Evolutionary conservation across 805 yeast species (phyloP).

Genomic region (Maudiozyma turicensis): DNA sequence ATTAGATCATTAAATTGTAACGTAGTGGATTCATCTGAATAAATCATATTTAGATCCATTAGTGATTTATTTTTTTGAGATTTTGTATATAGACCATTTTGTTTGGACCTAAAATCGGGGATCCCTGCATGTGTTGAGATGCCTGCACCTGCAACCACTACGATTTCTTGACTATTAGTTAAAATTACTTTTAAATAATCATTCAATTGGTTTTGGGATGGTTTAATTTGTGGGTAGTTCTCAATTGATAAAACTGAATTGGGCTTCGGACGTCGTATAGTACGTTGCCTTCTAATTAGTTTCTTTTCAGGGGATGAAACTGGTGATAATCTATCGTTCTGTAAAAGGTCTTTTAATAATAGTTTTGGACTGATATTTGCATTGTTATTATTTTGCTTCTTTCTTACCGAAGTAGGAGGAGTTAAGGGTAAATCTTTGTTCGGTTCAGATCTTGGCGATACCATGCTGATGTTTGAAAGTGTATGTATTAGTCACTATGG

Average conservation of each 20-base stretch:
- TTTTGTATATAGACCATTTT: constrained; percentile 60
- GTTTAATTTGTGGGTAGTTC: constrained; percentile 2
- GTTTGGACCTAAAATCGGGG: constrained; percentile 75
- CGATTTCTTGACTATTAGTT: constrained; percentile 44
- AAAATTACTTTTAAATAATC: constrained; percentile 44
- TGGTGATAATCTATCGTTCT: neutral
- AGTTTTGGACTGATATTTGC: constrained; percentile 11
- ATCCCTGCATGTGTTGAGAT: constrained; percentile 85
- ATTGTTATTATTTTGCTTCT: neutral
- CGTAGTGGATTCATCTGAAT: constrained; percentile 51
- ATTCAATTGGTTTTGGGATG: constrained; percentile 22
- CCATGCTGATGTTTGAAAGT: neutral
- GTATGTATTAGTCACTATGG: neutral
- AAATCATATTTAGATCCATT: constrained; percentile 65
- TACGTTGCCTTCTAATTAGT: constrained; percentile 1
- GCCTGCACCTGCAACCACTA: constrained; percentile 82
- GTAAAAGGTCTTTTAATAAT: constrained; percentile 11
- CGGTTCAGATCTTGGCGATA: neutral
- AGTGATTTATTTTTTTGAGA: constrained; percentile 50
- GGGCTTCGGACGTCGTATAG: constrained; percentile 31
- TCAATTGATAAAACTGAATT: constrained; percentile 37
- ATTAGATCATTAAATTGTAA: constrained; percentile 67
- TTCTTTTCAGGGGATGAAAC: neutral
- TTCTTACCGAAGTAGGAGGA: constrained; percentile 10
- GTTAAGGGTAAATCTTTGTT: constrained; percentile 10